phyloP scores from a whole-genome alignment of 177 flowering plant species.

The Vitis hybrid region DNA sequence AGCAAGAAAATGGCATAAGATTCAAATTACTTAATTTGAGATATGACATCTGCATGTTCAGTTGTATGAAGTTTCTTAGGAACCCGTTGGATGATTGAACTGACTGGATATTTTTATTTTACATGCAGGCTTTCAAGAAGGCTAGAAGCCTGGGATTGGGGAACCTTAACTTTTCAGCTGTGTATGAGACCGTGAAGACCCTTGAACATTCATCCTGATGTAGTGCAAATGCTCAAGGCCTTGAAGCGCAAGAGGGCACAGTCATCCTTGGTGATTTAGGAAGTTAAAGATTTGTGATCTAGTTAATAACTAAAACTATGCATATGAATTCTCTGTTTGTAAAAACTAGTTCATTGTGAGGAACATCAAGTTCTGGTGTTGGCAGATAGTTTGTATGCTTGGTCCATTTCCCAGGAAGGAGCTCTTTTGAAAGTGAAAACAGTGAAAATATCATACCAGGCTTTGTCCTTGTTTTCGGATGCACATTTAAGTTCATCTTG shows the following conservation, averaged over 20 bases:
- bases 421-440: too few species aligned
- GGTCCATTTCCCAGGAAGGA: too few species aligned
- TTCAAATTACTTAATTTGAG: background rate
- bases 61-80: background rate
- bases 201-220: slow-evolving; percentile 14
- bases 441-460: too few species aligned
- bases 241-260: background rate
- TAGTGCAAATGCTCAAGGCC: too few species aligned
- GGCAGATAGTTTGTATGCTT: too few species aligned
- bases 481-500: too few species aligned
- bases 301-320: background rate
- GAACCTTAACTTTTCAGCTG: slow-evolving; percentile 92
- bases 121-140: slow-evolving; percentile 77
- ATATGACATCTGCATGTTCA: too few species aligned
- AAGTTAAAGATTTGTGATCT: background rate
- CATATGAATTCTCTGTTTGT: background rate
- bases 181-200: slow-evolving; percentile 55
- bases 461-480: too few species aligned
- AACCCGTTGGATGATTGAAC: background rate
- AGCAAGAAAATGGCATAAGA: too few species aligned
- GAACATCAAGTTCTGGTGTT: too few species aligned
- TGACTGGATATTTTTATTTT: background rate
- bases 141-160: slow-evolving; percentile 88
- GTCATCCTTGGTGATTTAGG: background rate
- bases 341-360: too few species aligned